Evolutionary conservation across 805 yeast genomes (phyloP).

Genomic region (Candida yuanshanica): DNA sequence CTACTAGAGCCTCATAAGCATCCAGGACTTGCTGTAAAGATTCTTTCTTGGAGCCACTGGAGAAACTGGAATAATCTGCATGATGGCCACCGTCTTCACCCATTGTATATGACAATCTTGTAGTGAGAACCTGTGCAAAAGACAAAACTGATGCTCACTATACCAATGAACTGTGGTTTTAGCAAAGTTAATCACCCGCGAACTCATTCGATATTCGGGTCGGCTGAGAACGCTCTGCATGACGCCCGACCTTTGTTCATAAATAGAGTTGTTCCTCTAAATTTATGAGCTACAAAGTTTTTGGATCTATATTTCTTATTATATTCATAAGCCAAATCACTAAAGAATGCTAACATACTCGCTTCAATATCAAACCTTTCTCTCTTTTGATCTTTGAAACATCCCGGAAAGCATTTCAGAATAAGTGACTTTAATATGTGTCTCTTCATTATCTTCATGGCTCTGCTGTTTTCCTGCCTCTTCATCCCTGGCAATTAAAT

Average conservation of each 20-base stretch:
- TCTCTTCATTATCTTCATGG: constrained; percentile 22
- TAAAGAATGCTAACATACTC: background rate
- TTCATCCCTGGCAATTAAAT: constrained; percentile 44
- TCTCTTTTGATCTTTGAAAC: constrained; percentile 2
- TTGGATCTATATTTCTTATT: too few relatives aligned
- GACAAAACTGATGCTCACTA: too few relatives aligned
- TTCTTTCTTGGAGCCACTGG: constrained; percentile 38
- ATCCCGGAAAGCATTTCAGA: background rate
- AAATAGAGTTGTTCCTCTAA: too few relatives aligned
- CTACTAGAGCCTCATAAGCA: constrained; percentile 60
- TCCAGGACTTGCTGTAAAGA: constrained; percentile 50
- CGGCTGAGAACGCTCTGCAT: background rate
- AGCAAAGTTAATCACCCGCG: background rate
- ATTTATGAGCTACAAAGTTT: too few relatives aligned
- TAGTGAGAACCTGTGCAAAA: background rate
- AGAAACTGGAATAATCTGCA: constrained; percentile 67
- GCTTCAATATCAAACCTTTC: background rate
- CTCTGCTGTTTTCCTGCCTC: constrained; percentile 17
- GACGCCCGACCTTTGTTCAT: too few relatives aligned
- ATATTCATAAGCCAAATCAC: too few relatives aligned
- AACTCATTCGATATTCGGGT: background rate
- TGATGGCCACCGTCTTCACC: constrained; percentile 40
- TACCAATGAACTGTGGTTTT: background rate
- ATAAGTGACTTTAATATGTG: constrained; percentile 14
- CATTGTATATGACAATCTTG: constrained; percentile 7